These are phyloP conservation scores for Cryptomeria japonica DNA, from an alignment of 75 land plant genomes.

Conservation along the genomic window DNA sequence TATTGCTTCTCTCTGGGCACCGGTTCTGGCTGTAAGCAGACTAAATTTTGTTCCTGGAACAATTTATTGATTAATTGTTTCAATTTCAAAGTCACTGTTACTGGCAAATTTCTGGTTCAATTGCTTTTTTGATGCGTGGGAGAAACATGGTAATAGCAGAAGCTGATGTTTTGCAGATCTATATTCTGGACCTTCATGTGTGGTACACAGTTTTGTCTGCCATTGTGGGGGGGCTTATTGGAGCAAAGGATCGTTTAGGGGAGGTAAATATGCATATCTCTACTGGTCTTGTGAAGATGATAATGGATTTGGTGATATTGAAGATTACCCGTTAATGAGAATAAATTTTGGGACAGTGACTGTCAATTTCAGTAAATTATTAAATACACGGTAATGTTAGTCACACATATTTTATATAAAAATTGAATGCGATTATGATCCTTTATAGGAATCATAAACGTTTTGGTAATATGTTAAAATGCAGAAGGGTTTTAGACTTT, in stretches of 20 bases:
- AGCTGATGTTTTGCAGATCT: slow-evolving; percentile 59
- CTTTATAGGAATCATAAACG: neutral
- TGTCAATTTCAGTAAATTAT: neutral
- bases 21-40: slow-evolving; percentile 69
- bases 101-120: neutral
- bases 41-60: neutral
- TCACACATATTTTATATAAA: neutral
- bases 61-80: neutral
- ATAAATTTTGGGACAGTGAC: neutral
- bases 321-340: neutral
- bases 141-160: neutral
- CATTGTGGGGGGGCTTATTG: slow-evolving; percentile 75
- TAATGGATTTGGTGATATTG: neutral
- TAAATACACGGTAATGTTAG: neutral
- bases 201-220: slow-evolving; percentile 89
- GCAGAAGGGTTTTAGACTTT: neutral
- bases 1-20: slow-evolving; percentile 83
- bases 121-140: neutral
- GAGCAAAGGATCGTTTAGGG: slow-evolving; percentile 91
- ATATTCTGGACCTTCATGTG: slow-evolving; percentile 76
- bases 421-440: neutral
- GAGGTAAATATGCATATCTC: slow-evolving; percentile 50
- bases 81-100: neutral
- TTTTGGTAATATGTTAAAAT: neutral
- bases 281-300: neutral